phyloP scores from a whole-genome alignment of 805 yeast genomes.

The Wickerhamiella galacta region DNA sequence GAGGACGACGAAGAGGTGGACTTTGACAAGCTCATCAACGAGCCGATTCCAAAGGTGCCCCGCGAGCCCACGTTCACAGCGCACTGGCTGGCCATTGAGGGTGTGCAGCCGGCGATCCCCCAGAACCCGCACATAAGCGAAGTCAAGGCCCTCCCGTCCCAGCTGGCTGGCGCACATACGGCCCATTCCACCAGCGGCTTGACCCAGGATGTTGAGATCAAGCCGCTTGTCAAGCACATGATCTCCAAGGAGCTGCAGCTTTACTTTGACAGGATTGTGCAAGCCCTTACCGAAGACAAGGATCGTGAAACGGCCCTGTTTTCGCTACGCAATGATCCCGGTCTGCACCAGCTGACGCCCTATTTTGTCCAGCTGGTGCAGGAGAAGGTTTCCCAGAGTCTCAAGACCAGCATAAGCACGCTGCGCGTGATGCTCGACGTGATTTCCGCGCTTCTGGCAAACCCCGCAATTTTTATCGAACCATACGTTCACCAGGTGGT shows the following conservation, averaged over 20 bases:
- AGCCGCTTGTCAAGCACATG: constrained; percentile 89
- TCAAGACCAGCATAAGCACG: constrained; percentile 44
- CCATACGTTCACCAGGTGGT: constrained; percentile 92
- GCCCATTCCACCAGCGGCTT: constrained; percentile 36
- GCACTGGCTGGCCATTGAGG: constrained; percentile 91
- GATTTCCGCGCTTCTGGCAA: constrained; percentile 65
- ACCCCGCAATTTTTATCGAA: constrained; percentile 73
- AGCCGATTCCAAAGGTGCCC: constrained; percentile 90
- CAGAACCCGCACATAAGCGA: constrained; percentile 78
- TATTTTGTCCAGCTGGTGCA: constrained; percentile 92
- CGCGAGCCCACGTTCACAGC: constrained; percentile 84
- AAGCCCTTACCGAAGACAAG: constrained; percentile 43
- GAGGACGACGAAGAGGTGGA: constrained; percentile 85
- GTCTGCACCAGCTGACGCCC: constrained; percentile 90
- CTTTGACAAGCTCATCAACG: constrained; percentile 81
- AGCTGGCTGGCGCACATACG: constrained; percentile 68
- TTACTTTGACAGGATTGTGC: constrained; percentile 79
- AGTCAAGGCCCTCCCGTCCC: constrained; percentile 59
- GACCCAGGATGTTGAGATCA: constrained; percentile 42
- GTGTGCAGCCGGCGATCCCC: constrained; percentile 94
- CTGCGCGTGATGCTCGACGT: constrained; percentile 78
- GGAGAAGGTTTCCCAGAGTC: constrained; percentile 80
- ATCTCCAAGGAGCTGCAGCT: constrained; percentile 85
- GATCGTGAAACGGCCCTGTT: constrained; percentile 67
- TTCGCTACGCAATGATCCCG: constrained; percentile 81